Base-by-base conservation (phyloP, 1,284 basidiomycete species). In the Leucoagaricus sp. region DNA sequence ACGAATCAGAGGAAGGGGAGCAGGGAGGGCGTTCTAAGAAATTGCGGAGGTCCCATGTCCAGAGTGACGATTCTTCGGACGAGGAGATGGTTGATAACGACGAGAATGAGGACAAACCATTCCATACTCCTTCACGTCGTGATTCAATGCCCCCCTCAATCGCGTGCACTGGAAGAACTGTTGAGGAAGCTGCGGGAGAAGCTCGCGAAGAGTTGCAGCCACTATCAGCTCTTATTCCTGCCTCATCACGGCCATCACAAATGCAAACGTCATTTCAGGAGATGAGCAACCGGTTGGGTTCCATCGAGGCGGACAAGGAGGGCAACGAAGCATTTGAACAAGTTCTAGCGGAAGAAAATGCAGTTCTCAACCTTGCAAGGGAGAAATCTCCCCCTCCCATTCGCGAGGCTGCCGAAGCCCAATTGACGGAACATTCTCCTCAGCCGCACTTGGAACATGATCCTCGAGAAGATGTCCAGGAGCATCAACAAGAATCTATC, bases 291-390 rank as follows among this genome's bases (percentile, higher is more conserved):
- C 55, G 63, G 21, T 69, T 67, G 34, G 68, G 67, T 58, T 72
- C 73, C 31, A 59, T 64, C 29, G 70, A 72, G 45, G 58, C 70
- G 19, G 71, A 74, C 42, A 57, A 61, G 26, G 62, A 64, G 13
- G 71, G 68, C 17, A 68, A 75, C 61, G 53, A 61, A 40, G 72
- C 70, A 4, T 68, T 71, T 40, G 64, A 65, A 26, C 65, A 67
- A 9, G 72, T 67, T 9, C 63, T 75, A 53, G 67, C 64, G 4
- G 62, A 64, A 42, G 73, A 74, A 47, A 60, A 67, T 50, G 64
- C 63, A 13, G 60, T 67, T 13, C 61, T 69, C 51, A 63, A 61
- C 6, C 36, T 63, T 33, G 49, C 55, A 21, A 34, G 28, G n/a
- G 17, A 12, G 31, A 40, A 33, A 40, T 33, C 46, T 7, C 33